Base-by-base conservation (phyloP, 1,139 yeast genomes). In the Saccharomyces hybrid region DNA sequence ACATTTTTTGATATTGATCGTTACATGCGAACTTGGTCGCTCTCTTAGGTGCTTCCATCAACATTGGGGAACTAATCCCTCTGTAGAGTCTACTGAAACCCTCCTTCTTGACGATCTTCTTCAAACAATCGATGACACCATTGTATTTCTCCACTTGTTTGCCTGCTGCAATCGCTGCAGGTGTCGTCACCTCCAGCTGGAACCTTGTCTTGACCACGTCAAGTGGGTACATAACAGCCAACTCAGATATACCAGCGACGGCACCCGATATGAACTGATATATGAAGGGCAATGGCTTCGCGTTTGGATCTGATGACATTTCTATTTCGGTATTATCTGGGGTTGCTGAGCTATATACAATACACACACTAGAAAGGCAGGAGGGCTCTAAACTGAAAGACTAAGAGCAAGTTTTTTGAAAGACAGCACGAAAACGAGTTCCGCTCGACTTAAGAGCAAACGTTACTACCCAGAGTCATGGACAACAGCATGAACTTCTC, bases 31-130 rank as follows among this genome's bases (percentile, higher is more conserved):
- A 93, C 75, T 93, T 93, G 61, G 97, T 91, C 48, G 99, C 99
- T 77, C 91, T 78, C 79, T 93, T 93, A 59, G 99, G 99, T n/a
- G 99, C 99, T 72, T 93, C 99, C 99, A 93, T 93, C 67, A 93
- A 78, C 64, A 93, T 88, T 49, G 99, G 99, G 16, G 99, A 97
- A 31, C 86, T 76, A 64, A 93, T 93, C 61, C 99, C 99, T 71
- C 91, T 84, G 74, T 93, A 95, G 57, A 93, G 79, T 60, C 95
- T 80, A 25, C 85, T 75, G 52, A 82, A 78, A 46, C 99, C 99
- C 74, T 95, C 99, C 61, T 82, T 85, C 65, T 79, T 81, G 63
- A 93, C 80, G 63, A 93, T 93, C 74, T 90, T 89, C 63, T 79
- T 75, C 62, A 95, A 73, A 70, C 96, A 88, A 67, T 88, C 93